Base-by-base conservation (phyloP, 148 eudicot species). In the Polygonum aviculare region DNA sequence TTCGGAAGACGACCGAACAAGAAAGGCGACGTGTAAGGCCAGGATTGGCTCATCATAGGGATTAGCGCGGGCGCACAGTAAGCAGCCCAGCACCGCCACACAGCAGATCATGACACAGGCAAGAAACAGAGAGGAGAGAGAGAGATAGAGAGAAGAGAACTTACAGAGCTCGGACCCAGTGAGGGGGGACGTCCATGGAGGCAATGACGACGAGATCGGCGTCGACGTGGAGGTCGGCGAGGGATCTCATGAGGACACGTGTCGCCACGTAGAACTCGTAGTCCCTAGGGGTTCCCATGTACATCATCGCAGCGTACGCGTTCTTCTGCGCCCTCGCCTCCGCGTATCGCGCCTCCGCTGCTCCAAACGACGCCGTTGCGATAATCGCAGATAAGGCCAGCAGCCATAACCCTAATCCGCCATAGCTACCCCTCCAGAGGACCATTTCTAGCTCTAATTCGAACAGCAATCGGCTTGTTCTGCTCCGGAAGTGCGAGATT, bases 141-240 rank as follows among this genome's bases (percentile, higher is more conserved):
- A 65, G 16, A 76, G 72, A 10, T n/a, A 22, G 22, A 35, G 41
- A 26, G 40, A 15, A 65, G 48, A 12, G 31, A n/a, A 65, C 74
- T 77, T 48, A 77, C 79, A 77, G 57, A 22, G 79, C 62, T 3
- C 47, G 79, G 36, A 77, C 74, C 79, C 79, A 77, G 26, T n/a
- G 79, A 38, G 36, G 55, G 10, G 79, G 79, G 9, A 77, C 74
- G 49, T 77, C 79, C 5, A 22, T 38, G 74, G 79, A 77, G 33
- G 74, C 79, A 77, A 77, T 77, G 74, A 77, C 79, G 74, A 77
- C 62, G 74, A 65, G 79, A 77, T 77, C 79, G 47, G 79, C 79
- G 10, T 77, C 73, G 45, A 77, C 79, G 60, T 19, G n/a, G 79
- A 65, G 79, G 33, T 77, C 52, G 31, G 16, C 36, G 51, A 72